Base-by-base conservation (phyloP, 345 rosid genomes). In the Gossypium australe region DNA sequence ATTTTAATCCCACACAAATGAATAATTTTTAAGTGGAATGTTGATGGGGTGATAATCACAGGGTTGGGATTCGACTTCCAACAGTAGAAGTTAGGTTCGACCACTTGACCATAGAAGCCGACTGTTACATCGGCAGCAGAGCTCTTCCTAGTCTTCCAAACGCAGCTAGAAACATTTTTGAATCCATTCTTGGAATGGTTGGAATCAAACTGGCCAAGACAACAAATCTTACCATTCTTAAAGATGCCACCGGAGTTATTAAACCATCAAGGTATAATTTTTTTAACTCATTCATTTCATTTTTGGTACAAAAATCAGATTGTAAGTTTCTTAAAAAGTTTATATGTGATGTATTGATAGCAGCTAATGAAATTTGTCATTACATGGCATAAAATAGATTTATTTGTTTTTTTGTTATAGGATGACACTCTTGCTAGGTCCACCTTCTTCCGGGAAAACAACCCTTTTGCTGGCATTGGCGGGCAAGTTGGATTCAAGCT, bases 381-480 rank as follows among this genome's bases (percentile, higher is more conserved):
- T 38, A 17, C 16, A n/a, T 20, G 10, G 1, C 29, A 13, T 9
- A 18, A 3, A 10, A 43, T 71, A n/a, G 7, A 11, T 7, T 44
- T 20, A 0, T n/a, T 3, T 64, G 58, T 47, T 6, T 45, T 48
- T 34, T 43, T 17, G 9, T 57, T 22, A 2, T 49, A 90, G 95
- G 80, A 89, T 92, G 97, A 71, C 97, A 9, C 88, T 94, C 2
- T 79, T 94, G 62, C 71, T 92, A 49, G 98, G 98, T 1, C 98
- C 98, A 7, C 98, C 98, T 20, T 91, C 98, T 34, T 92, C 97
- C 0, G 98, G 98, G 2, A 94, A 94, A 83, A 91, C 97, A 12
- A 91, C 94, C 17, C 85, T 94, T 73, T 76, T 94, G 67, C 69
- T 94, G 22, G 98, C 98, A 65, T 70, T 94, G 25, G 95, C 98